phyloP scores from a whole-genome alignment of 495 filamentous ascomycete species.

The Talaromyces borbonicus region DNA sequence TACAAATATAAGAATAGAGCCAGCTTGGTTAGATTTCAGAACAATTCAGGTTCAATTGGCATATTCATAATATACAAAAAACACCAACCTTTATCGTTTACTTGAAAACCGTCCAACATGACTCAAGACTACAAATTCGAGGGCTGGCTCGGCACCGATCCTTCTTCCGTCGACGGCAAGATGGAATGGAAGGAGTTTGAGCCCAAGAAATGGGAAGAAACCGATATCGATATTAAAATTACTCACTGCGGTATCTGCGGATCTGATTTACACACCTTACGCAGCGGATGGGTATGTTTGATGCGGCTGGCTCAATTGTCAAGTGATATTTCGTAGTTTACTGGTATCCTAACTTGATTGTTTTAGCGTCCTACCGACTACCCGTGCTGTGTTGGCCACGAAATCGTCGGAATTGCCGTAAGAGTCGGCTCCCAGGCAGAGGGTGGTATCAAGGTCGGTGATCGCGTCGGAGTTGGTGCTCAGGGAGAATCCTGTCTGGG shows the following conservation, averaged over 20 bases:
- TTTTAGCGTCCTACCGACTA: neutral
- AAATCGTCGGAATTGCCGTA: slow-evolving; percentile 71
- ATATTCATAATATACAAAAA: no score
- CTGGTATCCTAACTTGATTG: no score
- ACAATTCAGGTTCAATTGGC: no score
- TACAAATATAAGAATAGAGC: no score
- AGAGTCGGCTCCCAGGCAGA: slow-evolving; percentile 60
- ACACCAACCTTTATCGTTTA: no score
- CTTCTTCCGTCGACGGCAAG: slow-evolving; percentile 67
- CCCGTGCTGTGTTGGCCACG: slow-evolving; percentile 67
- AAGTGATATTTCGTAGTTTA: slow-evolving; percentile 1
- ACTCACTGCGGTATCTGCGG: slow-evolving; percentile 37
- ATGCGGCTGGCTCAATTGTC: neutral
- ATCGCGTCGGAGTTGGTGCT: slow-evolving; percentile 81
- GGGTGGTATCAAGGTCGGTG: slow-evolving; percentile 59
- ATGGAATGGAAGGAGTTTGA: slow-evolving; percentile 69
- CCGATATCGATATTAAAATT: slow-evolving; percentile 52
- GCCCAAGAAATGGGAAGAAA: slow-evolving; percentile 74
- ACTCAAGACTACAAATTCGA: no score
- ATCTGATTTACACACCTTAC: slow-evolving; percentile 63
- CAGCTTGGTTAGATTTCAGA: no score
- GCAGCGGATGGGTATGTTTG: slow-evolving; percentile 53
- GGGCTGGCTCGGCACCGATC: no score
- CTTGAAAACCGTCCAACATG: no score
- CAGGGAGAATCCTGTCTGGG: slow-evolving; percentile 60